phyloP scores from a whole-genome alignment of 2,329 filamentous ascomycete species.

The Allantophomopsis cytisporea region DNA sequence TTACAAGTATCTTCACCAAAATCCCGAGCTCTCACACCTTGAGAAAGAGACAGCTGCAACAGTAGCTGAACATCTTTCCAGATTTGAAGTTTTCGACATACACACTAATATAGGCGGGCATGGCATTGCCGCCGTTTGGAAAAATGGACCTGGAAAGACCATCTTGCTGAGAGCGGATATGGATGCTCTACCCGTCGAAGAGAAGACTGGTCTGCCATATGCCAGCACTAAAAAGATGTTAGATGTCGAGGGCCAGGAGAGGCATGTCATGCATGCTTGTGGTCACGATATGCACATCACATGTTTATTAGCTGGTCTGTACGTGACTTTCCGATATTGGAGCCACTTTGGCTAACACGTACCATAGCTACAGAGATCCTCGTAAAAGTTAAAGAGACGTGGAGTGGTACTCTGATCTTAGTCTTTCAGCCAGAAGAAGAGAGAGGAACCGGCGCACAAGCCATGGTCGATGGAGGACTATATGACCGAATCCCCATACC shows the following conservation, averaged over 20 bases:
- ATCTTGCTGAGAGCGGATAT: conserved; percentile 48
- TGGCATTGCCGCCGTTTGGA: conserved; percentile 40
- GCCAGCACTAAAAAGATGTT: conserved; percentile 26
- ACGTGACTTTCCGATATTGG: conserved; percentile 39
- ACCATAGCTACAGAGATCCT: conserved; percentile 31
- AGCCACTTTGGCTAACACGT: no score
- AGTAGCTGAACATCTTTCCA: conserved; percentile 22
- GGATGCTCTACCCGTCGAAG: conserved; percentile 43
- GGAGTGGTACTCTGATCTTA: conserved; percentile 49
- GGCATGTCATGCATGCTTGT: conserved; percentile 54
- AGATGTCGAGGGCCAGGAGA: conserved; percentile 28
- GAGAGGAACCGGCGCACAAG: conserved; percentile 42
- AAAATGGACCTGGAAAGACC: conserved; percentile 38
- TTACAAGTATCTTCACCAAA: conserved; percentile 43
- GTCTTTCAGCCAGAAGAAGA: conserved; percentile 60
- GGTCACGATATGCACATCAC: conserved; percentile 56
- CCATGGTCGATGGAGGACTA: conserved; percentile 46
- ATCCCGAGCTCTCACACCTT: conserved; percentile 45
- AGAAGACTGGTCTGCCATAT: conserved; percentile 39
- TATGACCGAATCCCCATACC: conserved; percentile 37
- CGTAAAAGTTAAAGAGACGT: conserved; percentile 25
- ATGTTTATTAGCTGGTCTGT: no score
- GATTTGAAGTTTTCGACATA: conserved; percentile 27
- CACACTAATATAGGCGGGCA: conserved; percentile 39
- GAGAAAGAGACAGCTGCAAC: conserved; percentile 38